A percentile compares a stretch with the other conserved stretches of the same genome.
Conservation (phyloP, 148 eudicot genomes). For the Persicaria tinctoria region DNA sequence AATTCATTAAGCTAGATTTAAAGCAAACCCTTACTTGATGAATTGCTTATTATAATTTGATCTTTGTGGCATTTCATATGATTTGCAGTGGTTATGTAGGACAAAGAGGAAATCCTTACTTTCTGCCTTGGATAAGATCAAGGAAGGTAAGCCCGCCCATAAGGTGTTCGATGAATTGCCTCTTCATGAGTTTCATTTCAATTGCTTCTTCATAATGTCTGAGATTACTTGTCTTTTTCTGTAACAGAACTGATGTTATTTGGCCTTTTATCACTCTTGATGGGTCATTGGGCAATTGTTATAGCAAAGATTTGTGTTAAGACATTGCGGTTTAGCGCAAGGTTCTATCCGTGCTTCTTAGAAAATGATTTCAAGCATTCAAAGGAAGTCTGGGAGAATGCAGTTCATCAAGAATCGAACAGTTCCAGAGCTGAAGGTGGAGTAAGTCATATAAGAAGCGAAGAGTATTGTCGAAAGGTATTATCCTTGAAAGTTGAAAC, state of each 20-base stretch:
- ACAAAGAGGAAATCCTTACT: slow-evolving; percentile 58
- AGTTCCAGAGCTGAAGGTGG: slow-evolving; percentile 16
- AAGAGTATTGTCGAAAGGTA: neutral
- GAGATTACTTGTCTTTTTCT: neutral
- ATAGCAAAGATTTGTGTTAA: slow-evolving; percentile 67
- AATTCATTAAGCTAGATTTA: neutral
- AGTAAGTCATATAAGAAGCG: neutral
- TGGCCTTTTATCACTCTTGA: slow-evolving; percentile 62
- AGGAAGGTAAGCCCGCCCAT: slow-evolving; percentile 41
- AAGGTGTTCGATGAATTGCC: neutral
- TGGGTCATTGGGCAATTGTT: slow-evolving; percentile 63
- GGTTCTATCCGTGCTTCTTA: slow-evolving; percentile 51
- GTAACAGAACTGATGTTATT: slow-evolving; percentile 67
- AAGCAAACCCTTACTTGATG: too few species aligned
- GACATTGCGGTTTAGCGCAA: slow-evolving; percentile 36
- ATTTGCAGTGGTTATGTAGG: slow-evolving; percentile 56
- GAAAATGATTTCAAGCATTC: slow-evolving; percentile 13
- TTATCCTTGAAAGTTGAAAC: neutral
- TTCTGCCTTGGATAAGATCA: slow-evolving; percentile 66
- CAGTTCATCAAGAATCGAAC: slow-evolving; percentile 16
- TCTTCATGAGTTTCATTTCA: neutral
- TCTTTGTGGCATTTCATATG: neutral
- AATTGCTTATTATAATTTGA: neutral
- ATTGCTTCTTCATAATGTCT: neutral
- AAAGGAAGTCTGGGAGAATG: neutral